Evolutionary conservation across 345 rosid species (phyloP), one percentile per base, ranked within the genome.

Genomic region (Eutrema japonicum): DNA sequence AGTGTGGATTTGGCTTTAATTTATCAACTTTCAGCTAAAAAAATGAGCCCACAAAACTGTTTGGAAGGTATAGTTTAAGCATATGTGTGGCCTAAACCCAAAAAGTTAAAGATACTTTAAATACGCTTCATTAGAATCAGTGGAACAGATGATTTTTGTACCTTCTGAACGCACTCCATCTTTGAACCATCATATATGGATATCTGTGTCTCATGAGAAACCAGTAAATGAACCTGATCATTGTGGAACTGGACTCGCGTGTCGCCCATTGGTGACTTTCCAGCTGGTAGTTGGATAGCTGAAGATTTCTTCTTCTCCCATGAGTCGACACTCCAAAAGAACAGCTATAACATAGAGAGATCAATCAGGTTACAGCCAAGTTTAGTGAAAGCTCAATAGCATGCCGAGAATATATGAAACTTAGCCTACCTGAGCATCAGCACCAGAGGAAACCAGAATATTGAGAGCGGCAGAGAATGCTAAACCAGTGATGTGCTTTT

Each of bases 391-490:
- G 48, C 56, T 42, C 46, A 49, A 38, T 14, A 42, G 29, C 30
- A 61, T 16, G 10, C 9, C 6, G 5, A 22, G 51, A 70, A 48
- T 30, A 47, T 49, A 33, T 18, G 48, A 43, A 16, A 11, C 22
- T 12, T 32, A 9, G 4, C 73, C 80, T 60, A 88, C 98, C 89
- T 87, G 96, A 76, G 96, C 87, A 85, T 93, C 98, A 9, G 93
- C 96, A 35, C 96, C 98, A 4, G 96, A 85, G 14, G 98, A 93
- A 55, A 90, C 90, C 13, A 93, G 81, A 49, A 78, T 69, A 63
- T 86, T 89, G 52, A 86, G 84, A 45, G 52, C 76, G 8, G 67
- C 70, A 55, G 96, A 86, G 83, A 90, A 93, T 56, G 96, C 96
- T 63, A 93, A 81, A 54, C 98, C 96, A 3, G 85, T 89, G 29